Evolutionary conservation across 805 yeast species (phyloP).

Genomic region (Teunomyces pallodes): DNA sequence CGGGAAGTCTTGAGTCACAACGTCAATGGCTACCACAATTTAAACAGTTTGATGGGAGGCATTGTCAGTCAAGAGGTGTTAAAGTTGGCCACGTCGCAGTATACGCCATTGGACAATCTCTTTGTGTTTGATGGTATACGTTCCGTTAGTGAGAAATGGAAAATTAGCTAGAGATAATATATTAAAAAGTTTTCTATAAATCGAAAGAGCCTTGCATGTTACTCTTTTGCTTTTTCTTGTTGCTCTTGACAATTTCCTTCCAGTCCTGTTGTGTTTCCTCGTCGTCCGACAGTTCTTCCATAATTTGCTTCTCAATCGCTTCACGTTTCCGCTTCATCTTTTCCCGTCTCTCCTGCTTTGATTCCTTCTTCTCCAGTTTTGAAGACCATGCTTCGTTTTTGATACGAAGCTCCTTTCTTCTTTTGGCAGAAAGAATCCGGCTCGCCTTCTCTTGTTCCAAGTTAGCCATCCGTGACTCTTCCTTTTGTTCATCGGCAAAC

Average conservation of each 20-base stretch:
- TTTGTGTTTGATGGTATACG: slow-evolving; percentile 71
- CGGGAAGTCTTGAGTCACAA: slow-evolving; percentile 37
- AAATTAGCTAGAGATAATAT: slow-evolving; percentile 13
- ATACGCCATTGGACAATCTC: slow-evolving; percentile 70
- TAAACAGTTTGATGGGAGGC: slow-evolving; percentile 76
- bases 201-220: slow-evolving; percentile 59
- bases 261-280: slow-evolving; percentile 66
- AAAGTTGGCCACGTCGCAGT: slow-evolving; percentile 75
- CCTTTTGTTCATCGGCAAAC: slow-evolving; percentile 65
- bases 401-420: slow-evolving; percentile 42
- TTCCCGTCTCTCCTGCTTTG: slow-evolving; percentile 59
- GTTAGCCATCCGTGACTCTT: slow-evolving; percentile 57
- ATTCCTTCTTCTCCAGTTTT: slow-evolving; percentile 61
- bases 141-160: slow-evolving; percentile 46
- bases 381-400: slow-evolving; percentile 79
- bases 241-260: slow-evolving; percentile 75
- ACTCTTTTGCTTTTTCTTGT: slow-evolving; percentile 53
- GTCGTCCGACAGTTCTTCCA: slow-evolving; percentile 43
- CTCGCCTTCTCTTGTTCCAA: slow-evolving; percentile 44
- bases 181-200: slow-evolving; percentile 18
- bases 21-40: slow-evolving; percentile 52
- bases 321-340: slow-evolving; percentile 65
- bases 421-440: slow-evolving; percentile 39
- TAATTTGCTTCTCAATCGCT: slow-evolving; percentile 56
- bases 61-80: slow-evolving; percentile 80